Percentiles rank a stretch among this genome's conserved stretches.
These are phyloP conservation scores for Kodamaea leandrae DNA, from an alignment of 805 yeast genomes.

Conservation along the genomic window DNA sequence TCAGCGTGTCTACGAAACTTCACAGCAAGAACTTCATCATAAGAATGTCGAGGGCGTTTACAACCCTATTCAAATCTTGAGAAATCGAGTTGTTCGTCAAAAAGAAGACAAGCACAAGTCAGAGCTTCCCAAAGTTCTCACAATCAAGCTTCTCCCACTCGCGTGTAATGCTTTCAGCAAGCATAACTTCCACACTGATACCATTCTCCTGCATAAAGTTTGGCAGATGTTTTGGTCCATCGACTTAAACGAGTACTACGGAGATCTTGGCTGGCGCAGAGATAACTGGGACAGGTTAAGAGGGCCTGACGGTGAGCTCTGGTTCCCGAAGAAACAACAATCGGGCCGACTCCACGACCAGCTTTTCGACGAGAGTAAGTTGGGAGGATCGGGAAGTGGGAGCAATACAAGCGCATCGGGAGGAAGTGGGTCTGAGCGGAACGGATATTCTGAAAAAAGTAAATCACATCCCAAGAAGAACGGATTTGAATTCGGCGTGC, in stretches of 20 bases:
- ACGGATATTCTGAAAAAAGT: slow-evolving; percentile 1
- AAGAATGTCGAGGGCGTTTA: slow-evolving; percentile 64
- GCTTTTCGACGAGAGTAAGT: slow-evolving; percentile 7
- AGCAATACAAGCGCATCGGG: too few species aligned
- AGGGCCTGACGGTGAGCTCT: slow-evolving; percentile 44
- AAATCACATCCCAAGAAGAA: too few species aligned
- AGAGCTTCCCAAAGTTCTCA: slow-evolving; percentile 32
- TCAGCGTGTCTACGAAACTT: slow-evolving; percentile 35
- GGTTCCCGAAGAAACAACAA: slow-evolving; percentile 52
- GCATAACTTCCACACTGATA: slow-evolving; percentile 19
- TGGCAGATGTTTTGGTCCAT: slow-evolving; percentile 62
- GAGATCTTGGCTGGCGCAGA: slow-evolving; percentile 59
- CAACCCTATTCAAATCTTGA: slow-evolving; percentile 79
- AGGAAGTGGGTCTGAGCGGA: too few species aligned
- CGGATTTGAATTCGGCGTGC: too few species aligned
- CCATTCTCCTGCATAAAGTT: slow-evolving; percentile 13
- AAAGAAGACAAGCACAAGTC: slow-evolving; percentile 32
- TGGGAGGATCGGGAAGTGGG: background rate
- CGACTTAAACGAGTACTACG: slow-evolving; percentile 54
- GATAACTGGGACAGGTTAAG: slow-evolving; percentile 52
- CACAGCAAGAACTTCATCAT: slow-evolving; percentile 23
- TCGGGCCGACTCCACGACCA: slow-evolving; percentile 30
- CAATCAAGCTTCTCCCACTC: slow-evolving; percentile 51
- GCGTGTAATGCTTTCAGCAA: slow-evolving; percentile 62
- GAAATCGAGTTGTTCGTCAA: slow-evolving; percentile 59